phyloP scores from a whole-genome alignment of 257 asterid genomes.

The Lycium barbarum region DNA sequence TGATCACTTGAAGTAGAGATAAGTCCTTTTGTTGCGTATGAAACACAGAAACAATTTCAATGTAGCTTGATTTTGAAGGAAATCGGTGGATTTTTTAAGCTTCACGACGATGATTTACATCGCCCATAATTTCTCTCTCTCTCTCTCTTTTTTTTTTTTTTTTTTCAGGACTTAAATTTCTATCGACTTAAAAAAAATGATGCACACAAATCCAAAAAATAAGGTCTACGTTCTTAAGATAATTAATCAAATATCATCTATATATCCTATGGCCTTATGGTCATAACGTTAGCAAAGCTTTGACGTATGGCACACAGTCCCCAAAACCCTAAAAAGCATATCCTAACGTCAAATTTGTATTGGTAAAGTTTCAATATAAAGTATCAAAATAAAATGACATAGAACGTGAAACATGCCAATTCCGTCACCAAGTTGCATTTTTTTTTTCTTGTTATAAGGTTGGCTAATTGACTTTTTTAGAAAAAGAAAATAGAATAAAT shows the following conservation, averaged over 20 bases:
- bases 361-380: conserved; percentile 7
- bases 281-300: conserved; percentile 34
- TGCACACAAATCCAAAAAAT: neutral
- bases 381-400: conserved; percentile 29
- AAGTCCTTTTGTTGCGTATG: neutral
- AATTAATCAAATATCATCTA: conserved; percentile 17
- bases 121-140: neutral
- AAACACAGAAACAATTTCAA: neutral
- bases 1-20: neutral
- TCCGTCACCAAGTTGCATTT: neutral
- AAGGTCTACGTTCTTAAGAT: conserved; percentile 10
- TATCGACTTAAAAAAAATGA: neutral
- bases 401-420: conserved; percentile 39
- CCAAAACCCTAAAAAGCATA: conserved; percentile 8
- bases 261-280: conserved; percentile 31
- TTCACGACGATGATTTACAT: neutral
- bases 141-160: neutral
- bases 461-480: conserved; percentile 6
- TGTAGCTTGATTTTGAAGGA: conserved; percentile 19
- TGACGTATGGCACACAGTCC: conserved; percentile 32
- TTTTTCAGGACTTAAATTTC: neutral
- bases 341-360: conserved; percentile 24
- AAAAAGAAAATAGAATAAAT: neutral
- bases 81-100: neutral
- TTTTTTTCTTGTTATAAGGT: neutral